Evolutionary conservation across 2,329 filamentous ascomycete species (phyloP).

Genomic region (Aureobasidium sp.): DNA sequence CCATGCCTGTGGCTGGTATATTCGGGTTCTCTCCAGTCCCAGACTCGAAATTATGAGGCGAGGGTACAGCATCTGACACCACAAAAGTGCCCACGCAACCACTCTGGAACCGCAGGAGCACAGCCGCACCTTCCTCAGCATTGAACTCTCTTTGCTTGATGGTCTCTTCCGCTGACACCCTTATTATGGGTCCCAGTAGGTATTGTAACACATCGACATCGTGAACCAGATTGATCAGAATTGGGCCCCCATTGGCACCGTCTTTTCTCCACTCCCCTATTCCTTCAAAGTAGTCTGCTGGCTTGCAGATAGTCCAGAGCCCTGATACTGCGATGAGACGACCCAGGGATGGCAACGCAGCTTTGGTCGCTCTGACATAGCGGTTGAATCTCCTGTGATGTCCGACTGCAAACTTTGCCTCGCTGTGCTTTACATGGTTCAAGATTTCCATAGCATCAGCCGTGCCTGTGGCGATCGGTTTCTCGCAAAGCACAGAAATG

Average conservation of each 20-base stretch:
- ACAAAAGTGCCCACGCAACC: slow-evolving; percentile 53
- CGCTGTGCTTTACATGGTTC: slow-evolving; percentile 20
- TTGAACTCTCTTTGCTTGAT: slow-evolving; percentile 38
- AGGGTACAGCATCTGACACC: slow-evolving; percentile 45
- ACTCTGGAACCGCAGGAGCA: slow-evolving; percentile 47
- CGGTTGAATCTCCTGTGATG: slow-evolving; percentile 56
- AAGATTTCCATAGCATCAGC: slow-evolving; percentile 25
- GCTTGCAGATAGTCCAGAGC: slow-evolving; percentile 49
- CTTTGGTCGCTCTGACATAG: slow-evolving; percentile 45
- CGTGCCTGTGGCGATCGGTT: neutral
- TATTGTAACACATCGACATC: slow-evolving; percentile 54
- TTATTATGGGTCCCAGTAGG: slow-evolving; percentile 46
- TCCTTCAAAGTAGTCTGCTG: slow-evolving; percentile 43
- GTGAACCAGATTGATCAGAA: slow-evolving; percentile 55
- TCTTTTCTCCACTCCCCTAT: slow-evolving; percentile 44
- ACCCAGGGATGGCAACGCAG: slow-evolving; percentile 40
- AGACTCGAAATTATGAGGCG: slow-evolving; percentile 49
- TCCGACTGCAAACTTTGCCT: slow-evolving; percentile 46
- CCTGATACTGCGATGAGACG: slow-evolving; percentile 47
- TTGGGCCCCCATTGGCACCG: slow-evolving; percentile 37
- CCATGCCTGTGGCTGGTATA: slow-evolving; percentile 34
- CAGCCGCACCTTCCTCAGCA: slow-evolving; percentile 51
- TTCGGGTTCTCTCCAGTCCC: slow-evolving; percentile 53
- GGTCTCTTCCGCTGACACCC: slow-evolving; percentile 46
- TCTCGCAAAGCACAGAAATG: slow-evolving; percentile 6